Evolutionary conservation across 2,329 filamentous ascomycete genomes (phyloP).

Genomic region (Neofusicoccum parvum): DNA sequence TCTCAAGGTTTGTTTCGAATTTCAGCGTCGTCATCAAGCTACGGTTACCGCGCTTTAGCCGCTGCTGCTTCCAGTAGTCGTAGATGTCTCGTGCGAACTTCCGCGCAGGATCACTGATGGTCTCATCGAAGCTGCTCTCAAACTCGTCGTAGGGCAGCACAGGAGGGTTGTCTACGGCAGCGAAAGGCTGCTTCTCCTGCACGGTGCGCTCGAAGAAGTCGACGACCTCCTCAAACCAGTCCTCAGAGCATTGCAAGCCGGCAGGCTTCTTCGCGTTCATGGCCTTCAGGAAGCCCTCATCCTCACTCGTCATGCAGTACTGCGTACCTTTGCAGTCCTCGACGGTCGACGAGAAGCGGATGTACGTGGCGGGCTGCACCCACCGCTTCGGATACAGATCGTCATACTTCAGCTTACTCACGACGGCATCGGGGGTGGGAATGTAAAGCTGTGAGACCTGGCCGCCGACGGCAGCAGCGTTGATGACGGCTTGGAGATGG

Average conservation of each 20-base stretch:
- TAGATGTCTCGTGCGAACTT: slow-evolving; percentile 77
- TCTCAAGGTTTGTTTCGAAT: slow-evolving; percentile 92
- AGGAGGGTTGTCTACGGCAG: slow-evolving; percentile 84
- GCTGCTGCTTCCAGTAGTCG: slow-evolving; percentile 81
- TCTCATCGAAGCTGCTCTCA: slow-evolving; percentile 66
- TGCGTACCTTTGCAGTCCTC: slow-evolving; percentile 89
- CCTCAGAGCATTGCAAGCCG: slow-evolving; percentile 72
- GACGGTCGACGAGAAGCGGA: slow-evolving; percentile 96
- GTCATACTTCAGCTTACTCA: slow-evolving; percentile 77
- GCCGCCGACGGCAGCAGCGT: slow-evolving; percentile 60
- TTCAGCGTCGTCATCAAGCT: slow-evolving; percentile 79
- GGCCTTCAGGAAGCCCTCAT: slow-evolving; percentile 79
- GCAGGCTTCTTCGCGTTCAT: slow-evolving; percentile 77
- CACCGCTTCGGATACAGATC: slow-evolving; percentile 80
- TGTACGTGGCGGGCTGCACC: slow-evolving; percentile 86
- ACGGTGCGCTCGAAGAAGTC: slow-evolving; percentile 91
- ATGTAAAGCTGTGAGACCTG: slow-evolving; percentile 67
- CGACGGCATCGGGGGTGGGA: slow-evolving; percentile 66
- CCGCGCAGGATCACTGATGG: slow-evolving; percentile 56
- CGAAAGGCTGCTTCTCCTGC: slow-evolving; percentile 81
- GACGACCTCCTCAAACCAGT: slow-evolving; percentile 93
- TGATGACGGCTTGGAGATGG: slow-evolving; percentile 86
- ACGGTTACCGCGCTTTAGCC: slow-evolving; percentile 68
- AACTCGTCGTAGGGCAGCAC: slow-evolving; percentile 61
- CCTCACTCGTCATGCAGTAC: slow-evolving; percentile 94